A percentile compares a stretch with the other conserved stretches of the same genome.
Conservation (phyloP, 225 moss, liverwort and hornwort genomes). For the Sphagnum contortum region DNA sequence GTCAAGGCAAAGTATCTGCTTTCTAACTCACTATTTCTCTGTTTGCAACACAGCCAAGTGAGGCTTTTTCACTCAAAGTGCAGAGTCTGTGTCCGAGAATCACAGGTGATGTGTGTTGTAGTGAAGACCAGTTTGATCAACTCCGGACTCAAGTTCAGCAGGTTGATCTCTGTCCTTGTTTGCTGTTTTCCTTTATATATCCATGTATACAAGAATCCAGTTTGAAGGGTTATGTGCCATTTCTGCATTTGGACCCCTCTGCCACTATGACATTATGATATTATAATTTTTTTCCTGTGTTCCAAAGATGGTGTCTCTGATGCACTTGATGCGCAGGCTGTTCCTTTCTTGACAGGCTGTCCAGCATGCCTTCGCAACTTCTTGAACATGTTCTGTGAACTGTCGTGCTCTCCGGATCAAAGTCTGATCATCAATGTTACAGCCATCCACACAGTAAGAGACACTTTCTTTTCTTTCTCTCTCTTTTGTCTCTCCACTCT, state of each 20-base stretch:
- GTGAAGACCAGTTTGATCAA: slow-evolving; percentile 71
- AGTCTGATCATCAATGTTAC: slow-evolving; percentile 83
- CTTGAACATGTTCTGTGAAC: slow-evolving; percentile 92
- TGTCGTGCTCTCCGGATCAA: slow-evolving; percentile 88
- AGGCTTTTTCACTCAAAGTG: slow-evolving; percentile 75
- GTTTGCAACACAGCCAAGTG: slow-evolving; percentile 49
- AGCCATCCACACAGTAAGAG: slow-evolving; percentile 48
- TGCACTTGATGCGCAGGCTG: slow-evolving; percentile 45
- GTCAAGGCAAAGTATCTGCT: too few relatives aligned
- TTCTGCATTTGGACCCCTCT: background rate
- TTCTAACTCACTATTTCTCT: too few relatives aligned
- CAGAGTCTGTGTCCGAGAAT: slow-evolving; percentile 90
- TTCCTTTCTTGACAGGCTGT: slow-evolving; percentile 93
- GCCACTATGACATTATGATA: background rate
- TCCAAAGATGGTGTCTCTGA: background rate
- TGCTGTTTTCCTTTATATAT: background rate
- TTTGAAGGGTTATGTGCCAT: background rate
- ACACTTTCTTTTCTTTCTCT: slow-evolving; percentile 1
- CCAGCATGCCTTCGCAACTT: slow-evolving; percentile 98
- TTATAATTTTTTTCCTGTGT: background rate
- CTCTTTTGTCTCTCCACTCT: too few relatives aligned
- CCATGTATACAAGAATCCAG: background rate
- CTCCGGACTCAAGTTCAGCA: slow-evolving; percentile 90
- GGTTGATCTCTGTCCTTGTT: slow-evolving; percentile 25
- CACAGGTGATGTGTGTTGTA: slow-evolving; percentile 83